Evolutionary conservation across 179 eudicot genomes (phyloP).

Genomic region (Nepenthes alata): DNA sequence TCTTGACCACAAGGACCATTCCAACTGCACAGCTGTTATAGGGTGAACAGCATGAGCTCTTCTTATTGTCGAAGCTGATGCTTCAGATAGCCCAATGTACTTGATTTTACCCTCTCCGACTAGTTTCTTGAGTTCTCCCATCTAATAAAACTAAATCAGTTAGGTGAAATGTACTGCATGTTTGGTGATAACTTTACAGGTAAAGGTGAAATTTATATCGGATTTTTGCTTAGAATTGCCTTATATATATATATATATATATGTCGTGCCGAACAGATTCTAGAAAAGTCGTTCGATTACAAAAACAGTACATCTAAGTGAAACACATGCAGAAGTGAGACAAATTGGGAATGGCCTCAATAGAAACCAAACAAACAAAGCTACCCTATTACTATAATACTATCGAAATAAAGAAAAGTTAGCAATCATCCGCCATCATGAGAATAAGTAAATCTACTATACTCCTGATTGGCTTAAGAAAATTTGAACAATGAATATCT

Average conservation of each 20-base stretch:
- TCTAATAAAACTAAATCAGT: constrained; percentile 4
- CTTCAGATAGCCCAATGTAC: constrained; percentile 47
- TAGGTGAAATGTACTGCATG: neutral
- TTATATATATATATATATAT: too few species aligned
- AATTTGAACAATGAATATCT: neutral
- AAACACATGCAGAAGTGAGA: neutral
- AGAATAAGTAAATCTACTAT: neutral
- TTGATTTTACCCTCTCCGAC: constrained; percentile 45
- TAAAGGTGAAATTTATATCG: too few species aligned
- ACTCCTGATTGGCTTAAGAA: neutral
- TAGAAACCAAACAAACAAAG: neutral
- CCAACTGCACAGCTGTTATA: constrained; percentile 41
- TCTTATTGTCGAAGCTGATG: constrained; percentile 38
- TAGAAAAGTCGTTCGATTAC: neutral
- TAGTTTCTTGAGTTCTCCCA: constrained; percentile 34
- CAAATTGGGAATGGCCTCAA: neutral
- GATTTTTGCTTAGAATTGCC: too few species aligned
- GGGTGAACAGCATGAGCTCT: constrained; percentile 58
- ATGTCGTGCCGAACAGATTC: too few species aligned
- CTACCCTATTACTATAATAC: neutral
- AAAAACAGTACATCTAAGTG: neutral
- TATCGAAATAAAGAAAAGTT: neutral
- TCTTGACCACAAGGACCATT: constrained; percentile 57
- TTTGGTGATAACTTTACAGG: too few species aligned
- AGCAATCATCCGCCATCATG: neutral